Conservation (phyloP, 768 basidiomycete genomes). For the Clavulina sp. region DNA sequence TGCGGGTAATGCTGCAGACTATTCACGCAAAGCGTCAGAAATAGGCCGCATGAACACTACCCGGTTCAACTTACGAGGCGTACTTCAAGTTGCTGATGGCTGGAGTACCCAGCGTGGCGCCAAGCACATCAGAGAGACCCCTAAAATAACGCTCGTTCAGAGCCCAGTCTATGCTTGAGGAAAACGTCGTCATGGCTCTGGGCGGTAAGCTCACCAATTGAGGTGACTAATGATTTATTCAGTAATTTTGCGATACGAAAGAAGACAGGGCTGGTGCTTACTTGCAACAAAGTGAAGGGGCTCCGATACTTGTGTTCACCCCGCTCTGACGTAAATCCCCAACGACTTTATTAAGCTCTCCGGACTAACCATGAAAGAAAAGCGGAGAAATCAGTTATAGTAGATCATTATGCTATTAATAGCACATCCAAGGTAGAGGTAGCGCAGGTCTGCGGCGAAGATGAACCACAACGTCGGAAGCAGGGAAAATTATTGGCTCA, state of each 20-base stretch:
- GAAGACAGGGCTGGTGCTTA: background rate
- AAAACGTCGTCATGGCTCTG: too few relatives aligned
- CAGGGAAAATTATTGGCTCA: constrained; percentile 3
- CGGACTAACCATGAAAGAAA: background rate
- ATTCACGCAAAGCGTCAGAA: background rate
- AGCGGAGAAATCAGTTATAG: too few relatives aligned
- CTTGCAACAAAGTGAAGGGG: background rate
- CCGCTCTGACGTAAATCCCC: background rate
- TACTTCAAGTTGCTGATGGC: constrained; percentile 5
- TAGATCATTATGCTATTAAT: too few relatives aligned
- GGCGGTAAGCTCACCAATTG: too few relatives aligned
- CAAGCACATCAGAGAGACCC: constrained; percentile 4
- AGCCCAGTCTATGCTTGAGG: too few relatives aligned
- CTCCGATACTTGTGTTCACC: background rate
- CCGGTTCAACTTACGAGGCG: constrained; percentile 7
- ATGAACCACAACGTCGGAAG: too few relatives aligned
- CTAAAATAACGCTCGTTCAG: too few relatives aligned
- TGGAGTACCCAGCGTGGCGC: constrained; percentile 4
- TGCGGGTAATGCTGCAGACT: constrained; percentile 12
- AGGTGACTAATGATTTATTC: too few relatives aligned
- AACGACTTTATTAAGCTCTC: background rate
- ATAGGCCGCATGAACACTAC: too few relatives aligned
- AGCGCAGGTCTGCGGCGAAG: too few relatives aligned
- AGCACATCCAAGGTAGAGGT: too few relatives aligned
- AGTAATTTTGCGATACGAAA: too few relatives aligned